These are phyloP conservation scores for Neofusicoccum umdonicola DNA, from an alignment of 2,329 filamentous ascomycete species.

Conservation along the genomic window DNA sequence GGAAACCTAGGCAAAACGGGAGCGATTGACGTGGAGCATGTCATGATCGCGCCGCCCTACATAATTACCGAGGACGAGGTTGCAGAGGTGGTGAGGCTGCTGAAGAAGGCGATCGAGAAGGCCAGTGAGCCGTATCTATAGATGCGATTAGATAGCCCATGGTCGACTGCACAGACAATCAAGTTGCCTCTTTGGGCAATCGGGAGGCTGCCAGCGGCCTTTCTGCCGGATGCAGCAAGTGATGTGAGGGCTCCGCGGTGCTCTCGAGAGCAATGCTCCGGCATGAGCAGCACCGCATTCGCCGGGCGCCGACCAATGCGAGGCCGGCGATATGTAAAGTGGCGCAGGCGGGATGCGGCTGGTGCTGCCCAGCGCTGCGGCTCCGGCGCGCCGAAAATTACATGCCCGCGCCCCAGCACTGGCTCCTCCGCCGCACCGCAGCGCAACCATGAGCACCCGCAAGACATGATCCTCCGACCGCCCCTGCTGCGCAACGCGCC, in stretches of 20 bases:
- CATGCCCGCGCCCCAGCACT: not conserved
- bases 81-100: not conserved
- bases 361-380: not conserved
- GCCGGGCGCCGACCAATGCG: not conserved
- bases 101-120: conserved; percentile 8
- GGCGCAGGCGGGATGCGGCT: not conserved
- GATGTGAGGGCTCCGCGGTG: not conserved
- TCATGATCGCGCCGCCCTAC: conserved; percentile 13
- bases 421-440: not conserved
- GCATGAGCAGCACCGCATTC: not conserved
- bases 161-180: not conserved
- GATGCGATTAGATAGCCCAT: not conserved
- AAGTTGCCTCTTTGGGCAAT: not conserved
- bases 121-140: conserved; percentile 13
- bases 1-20: conserved; percentile 14
- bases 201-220: not conserved
- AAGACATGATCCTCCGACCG: conserved; percentile 39
- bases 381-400: conserved; percentile 1
- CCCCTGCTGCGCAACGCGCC: conserved; percentile 30
- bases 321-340: not conserved
- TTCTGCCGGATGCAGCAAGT: not conserved
- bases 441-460: conserved; percentile 20
- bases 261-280: not conserved
- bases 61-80: conserved; percentile 11
- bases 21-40: conserved; percentile 8